Percentiles rank a stretch among this genome's conserved stretches.
Conservation (phyloP, 495 filamentous ascomycete genomes). For the Aspergillus cristatus region DNA sequence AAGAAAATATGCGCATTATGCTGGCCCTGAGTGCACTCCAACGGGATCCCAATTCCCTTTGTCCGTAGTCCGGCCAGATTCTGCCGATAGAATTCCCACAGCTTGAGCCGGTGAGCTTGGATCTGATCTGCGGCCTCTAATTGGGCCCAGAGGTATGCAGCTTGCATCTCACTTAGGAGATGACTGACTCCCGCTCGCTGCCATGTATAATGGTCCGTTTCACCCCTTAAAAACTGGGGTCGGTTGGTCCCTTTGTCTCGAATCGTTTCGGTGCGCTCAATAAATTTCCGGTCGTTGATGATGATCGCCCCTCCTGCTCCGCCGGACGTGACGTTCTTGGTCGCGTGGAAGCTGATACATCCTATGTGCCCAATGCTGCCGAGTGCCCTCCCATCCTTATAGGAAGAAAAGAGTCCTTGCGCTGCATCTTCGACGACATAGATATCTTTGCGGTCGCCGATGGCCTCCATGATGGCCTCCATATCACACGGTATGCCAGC, state of each 20-base stretch:
- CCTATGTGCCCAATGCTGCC: conserved; percentile 12
- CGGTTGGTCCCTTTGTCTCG: conserved; percentile 17
- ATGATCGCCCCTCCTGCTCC: conserved; percentile 12
- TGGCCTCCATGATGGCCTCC: conserved; percentile 10
- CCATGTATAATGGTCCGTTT: conserved; percentile 11
- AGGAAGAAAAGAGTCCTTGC: conserved; percentile 5
- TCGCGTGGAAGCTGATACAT: conserved; percentile 19
- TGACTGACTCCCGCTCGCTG: conserved; percentile 9
- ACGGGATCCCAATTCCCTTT: neutral
- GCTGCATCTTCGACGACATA: conserved; percentile 16
- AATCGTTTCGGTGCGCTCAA: conserved; percentile 7
- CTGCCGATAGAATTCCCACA: conserved; percentile 2
- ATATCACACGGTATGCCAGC: conserved; percentile 14
- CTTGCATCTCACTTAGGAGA: conserved; percentile 11
- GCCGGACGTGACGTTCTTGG: conserved; percentile 16
- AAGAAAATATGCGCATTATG: neutral
- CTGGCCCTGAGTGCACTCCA: neutral
- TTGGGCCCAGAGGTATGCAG: conserved; percentile 14
- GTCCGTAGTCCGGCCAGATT: neutral
- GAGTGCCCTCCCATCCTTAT: conserved; percentile 1
- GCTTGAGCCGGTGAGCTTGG: neutral
- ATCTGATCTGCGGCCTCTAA: conserved; percentile 11
- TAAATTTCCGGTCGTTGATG: conserved; percentile 9
- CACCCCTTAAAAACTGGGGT: conserved; percentile 11
- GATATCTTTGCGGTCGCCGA: conserved; percentile 9